Conservation (phyloP, 139 green algal species). For the Pycnococcus provasolii region DNA sequence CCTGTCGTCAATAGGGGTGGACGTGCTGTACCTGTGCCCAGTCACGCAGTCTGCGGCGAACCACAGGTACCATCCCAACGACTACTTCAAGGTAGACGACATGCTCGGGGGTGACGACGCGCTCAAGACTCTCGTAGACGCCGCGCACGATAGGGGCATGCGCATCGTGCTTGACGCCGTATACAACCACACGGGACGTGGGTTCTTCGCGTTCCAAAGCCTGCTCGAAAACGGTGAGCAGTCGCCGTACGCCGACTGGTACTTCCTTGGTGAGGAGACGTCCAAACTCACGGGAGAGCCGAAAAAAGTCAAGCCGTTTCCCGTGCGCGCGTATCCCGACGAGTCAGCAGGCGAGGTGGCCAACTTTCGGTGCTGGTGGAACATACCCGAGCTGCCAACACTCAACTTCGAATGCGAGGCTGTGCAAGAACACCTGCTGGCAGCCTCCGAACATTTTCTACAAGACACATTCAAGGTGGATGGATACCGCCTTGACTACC, state of each 20-base stretch:
- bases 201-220: background rate
- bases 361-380: slow-evolving; percentile 7
- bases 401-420: slow-evolving; percentile 1
- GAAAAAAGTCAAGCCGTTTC: background rate
- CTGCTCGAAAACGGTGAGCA: background rate
- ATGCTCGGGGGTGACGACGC: slow-evolving; percentile 6
- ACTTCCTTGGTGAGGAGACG: background rate
- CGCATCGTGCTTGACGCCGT: slow-evolving; percentile 1
- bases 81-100: slow-evolving; percentile 3
- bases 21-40: background rate
- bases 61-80: slow-evolving; percentile 5
- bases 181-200: slow-evolving; percentile 5
- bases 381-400: slow-evolving; percentile 1
- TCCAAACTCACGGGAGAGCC: too few relatives aligned
- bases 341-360: background rate
- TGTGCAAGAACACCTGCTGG: background rate
- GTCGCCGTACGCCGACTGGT: slow-evolving; percentile 1
- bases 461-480: background rate
- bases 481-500: slow-evolving; percentile 1
- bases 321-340: background rate
- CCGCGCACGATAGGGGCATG: background rate
- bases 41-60: background rate
- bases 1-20: background rate
- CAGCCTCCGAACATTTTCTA: too few relatives aligned
- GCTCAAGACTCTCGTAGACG: background rate